Evolutionary conservation across 2,329 filamentous ascomycete genomes (phyloP), one percentile per base, ranked within the genome.

Genomic region (Aureobasidium lini): DNA sequence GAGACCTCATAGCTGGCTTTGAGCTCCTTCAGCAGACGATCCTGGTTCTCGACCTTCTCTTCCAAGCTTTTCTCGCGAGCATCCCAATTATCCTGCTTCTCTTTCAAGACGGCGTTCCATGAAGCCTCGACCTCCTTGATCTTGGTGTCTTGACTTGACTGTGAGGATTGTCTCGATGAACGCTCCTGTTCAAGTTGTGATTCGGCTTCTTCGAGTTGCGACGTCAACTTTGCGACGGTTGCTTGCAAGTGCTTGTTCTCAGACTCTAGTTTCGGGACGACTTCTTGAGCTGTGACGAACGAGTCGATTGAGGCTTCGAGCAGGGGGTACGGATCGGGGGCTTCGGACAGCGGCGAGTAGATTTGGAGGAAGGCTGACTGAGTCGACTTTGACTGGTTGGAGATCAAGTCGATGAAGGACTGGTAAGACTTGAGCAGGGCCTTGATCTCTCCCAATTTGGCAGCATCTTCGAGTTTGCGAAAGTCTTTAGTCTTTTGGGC

Each of bases 401-500:
- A 95, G 62, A 99, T 81, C 60, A 96, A 85, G 71, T 99, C 94
- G 72, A 99, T 96, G 70, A 97, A 99, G 56, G 87, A 88, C 76
- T 99, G 94, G 77, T 99, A 99, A 52, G 92, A 91, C 93, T 72
- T 69, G 61, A 99, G 76, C 53, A 99, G 76, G 40, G 84, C 84
- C 75, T 97, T 99, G 77, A 95, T 85, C 73, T 99, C 94, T 5
- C 80, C 79, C 57, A 99, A 76, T 73, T 97, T 99, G 60, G 83
- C 84, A 10, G 87, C 78, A 78, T 99, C 91, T 67, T 97, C 93
- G 10, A 95, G 81, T 73, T 96, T 97, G 62, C 92, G 82, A 67
- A 97, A 99, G 68, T 97, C 93, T 70, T 99, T 99, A 0, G 94
- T 99, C 80, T 96, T 97, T 71, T 96, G 92, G n/a, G 95, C 94